Evolutionary conservation across 225 moss, liverwort and hornwort genomes (phyloP).

Genomic region (Takakia lepidozioides): DNA sequence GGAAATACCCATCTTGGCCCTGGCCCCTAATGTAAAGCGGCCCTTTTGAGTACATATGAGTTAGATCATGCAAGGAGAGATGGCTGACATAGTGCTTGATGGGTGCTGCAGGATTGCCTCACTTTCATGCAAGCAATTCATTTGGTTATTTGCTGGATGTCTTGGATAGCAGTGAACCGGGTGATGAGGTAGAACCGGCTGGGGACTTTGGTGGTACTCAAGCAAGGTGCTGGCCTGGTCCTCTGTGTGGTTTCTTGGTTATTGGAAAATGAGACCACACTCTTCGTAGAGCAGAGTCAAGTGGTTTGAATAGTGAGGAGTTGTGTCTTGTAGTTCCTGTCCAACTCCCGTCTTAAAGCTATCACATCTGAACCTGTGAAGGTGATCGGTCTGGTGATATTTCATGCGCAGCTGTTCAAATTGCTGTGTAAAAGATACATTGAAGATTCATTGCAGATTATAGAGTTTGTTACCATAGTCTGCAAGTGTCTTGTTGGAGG

Average conservation of each 20-base stretch:
- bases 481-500: not conserved
- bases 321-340: not conserved
- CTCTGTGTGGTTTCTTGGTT: not conserved
- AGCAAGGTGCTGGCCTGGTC: constrained; percentile 25
- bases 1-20: too few relatives aligned
- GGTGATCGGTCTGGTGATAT: not conserved
- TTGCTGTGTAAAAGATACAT: not conserved
- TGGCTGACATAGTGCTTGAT: too few relatives aligned
- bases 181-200: constrained; percentile 58
- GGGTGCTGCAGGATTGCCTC: constrained; percentile 53
- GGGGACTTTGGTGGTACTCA: constrained; percentile 53
- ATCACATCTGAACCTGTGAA: not conserved
- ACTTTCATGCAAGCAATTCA: constrained; percentile 73
- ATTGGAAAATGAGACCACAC: not conserved
- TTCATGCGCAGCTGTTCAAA: not conserved
- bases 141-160: constrained; percentile 90
- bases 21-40: too few relatives aligned
- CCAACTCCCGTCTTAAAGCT: not conserved
- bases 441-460: not conserved
- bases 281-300: not conserved
- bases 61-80: too few relatives aligned
- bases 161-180: constrained; percentile 65
- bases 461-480: too few relatives aligned
- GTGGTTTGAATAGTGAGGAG: not conserved
- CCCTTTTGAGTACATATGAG: too few relatives aligned